Evolutionary conservation across 2,329 filamentous ascomycete species (phyloP).

Genomic region (Magnaporthiopsis incrustans): DNA sequence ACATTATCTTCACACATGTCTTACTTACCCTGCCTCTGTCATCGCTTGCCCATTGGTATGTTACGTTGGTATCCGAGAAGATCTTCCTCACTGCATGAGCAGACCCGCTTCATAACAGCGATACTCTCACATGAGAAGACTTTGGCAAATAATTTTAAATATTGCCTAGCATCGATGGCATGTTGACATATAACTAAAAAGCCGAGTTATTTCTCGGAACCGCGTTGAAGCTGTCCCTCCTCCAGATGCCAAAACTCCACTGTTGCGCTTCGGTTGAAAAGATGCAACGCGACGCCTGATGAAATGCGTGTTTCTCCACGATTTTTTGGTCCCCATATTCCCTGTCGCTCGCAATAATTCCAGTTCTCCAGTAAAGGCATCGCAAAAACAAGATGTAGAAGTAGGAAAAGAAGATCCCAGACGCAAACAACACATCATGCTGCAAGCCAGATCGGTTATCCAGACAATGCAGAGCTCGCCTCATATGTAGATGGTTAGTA

Average conservation of each 20-base stretch:
- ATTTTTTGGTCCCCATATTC: conserved; percentile 12
- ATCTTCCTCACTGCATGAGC: too few relatives aligned
- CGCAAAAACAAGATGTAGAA: conserved; percentile 8
- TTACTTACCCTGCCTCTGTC: too few relatives aligned
- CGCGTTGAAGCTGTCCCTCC: conserved; percentile 32
- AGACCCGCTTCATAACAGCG: too few relatives aligned
- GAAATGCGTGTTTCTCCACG: conserved; percentile 19
- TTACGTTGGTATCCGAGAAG: too few relatives aligned
- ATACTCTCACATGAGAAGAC: too few relatives aligned
- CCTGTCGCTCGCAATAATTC: conserved; percentile 6
- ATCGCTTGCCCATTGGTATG: too few relatives aligned
- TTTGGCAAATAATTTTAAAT: too few relatives aligned
- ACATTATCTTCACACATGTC: too few relatives aligned
- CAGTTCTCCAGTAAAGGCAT: conserved; percentile 7
- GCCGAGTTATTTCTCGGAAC: conserved; percentile 17
- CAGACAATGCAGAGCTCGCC: not conserved
- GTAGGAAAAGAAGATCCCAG: conserved; percentile 7
- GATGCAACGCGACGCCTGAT: conserved; percentile 28
- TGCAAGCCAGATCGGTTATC: not conserved
- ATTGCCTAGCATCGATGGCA: too few relatives aligned
- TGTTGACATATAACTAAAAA: too few relatives aligned
- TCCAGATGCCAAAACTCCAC: conserved; percentile 20
- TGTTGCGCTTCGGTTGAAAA: conserved; percentile 18
- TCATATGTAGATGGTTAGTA: not conserved
- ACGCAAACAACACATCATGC: not conserved